Conservation (phyloP, 495 filamentous ascomycete genomes). For the Hypoxylon rickii region DNA sequence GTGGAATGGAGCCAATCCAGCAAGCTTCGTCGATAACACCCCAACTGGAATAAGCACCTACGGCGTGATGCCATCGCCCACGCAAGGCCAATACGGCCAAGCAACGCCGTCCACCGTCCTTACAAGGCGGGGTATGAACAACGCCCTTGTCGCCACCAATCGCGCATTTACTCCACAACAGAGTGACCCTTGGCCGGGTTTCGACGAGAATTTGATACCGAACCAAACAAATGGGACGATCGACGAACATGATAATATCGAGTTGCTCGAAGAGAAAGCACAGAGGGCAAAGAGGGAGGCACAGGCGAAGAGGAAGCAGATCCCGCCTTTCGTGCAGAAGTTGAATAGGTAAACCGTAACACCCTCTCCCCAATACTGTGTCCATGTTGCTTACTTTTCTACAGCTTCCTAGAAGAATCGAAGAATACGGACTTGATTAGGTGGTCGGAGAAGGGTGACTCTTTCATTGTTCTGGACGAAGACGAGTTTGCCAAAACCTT, state of each 20-base stretch:
- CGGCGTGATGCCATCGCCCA: conserved; percentile 48
- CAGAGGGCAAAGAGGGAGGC: conserved; percentile 79
- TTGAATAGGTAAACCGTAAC: conserved; percentile 78
- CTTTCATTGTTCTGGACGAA: conserved; percentile 95
- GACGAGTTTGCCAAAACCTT: conserved; percentile 98
- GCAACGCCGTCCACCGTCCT: conserved; percentile 63
- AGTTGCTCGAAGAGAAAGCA: conserved; percentile 76
- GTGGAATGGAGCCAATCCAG: conserved; percentile 45
- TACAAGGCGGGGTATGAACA: conserved; percentile 65
- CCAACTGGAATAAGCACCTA: conserved; percentile 43
- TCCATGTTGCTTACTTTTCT: conserved; percentile 5
- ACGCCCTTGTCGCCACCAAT: conserved; percentile 60
- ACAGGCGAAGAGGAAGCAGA: conserved; percentile 85
- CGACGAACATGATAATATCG: conserved; percentile 70
- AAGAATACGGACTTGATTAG: conserved; percentile 94
- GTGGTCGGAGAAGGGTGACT: conserved; percentile 95
- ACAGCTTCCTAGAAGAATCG: conserved; percentile 87
- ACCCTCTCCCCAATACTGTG: not conserved
- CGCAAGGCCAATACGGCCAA: conserved; percentile 47
- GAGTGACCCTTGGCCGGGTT: conserved; percentile 52
- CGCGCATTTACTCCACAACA: conserved; percentile 49
- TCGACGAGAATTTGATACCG: conserved; percentile 48
- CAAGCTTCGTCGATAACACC: conserved; percentile 41
- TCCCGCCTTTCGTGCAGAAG: conserved; percentile 98
- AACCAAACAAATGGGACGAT: conserved; percentile 42